These are phyloP conservation scores for Urochloa ruziziensis DNA, from an alignment of 176 grass and related monocot genomes.

Conservation along the genomic window DNA sequence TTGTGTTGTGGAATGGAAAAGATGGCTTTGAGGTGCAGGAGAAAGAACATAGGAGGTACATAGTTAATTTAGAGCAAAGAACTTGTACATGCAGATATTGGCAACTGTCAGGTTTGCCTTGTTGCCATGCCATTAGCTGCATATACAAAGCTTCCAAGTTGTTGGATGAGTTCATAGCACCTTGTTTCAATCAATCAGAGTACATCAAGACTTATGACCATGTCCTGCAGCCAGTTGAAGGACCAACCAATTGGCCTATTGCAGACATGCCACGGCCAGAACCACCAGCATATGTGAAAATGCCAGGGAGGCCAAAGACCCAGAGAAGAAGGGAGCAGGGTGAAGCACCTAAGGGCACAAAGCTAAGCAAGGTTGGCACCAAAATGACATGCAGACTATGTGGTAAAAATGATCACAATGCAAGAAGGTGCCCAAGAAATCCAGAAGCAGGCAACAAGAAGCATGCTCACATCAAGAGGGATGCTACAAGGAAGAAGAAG, in stretches of 20 bases:
- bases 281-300: no score
- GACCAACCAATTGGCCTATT: no score
- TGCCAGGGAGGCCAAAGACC: no score
- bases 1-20: background rate
- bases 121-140: background rate
- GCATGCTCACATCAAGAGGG: no score
- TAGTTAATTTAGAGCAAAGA: background rate
- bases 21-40: no score
- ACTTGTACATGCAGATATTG: background rate
- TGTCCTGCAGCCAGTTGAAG: no score
- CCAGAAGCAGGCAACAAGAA: background rate
- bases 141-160: background rate
- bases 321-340: no score
- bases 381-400: background rate
- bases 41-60: background rate
- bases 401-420: background rate
- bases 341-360: no score
- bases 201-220: background rate
- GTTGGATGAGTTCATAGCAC: background rate
- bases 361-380: no score
- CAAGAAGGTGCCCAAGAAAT: background rate
- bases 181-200: background rate
- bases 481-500: background rate
- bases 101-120: background rate
- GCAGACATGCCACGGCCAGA: no score